Base-by-base conservation (phyloP, 768 basidiomycete genomes). In the Boletus subparvulus region DNA sequence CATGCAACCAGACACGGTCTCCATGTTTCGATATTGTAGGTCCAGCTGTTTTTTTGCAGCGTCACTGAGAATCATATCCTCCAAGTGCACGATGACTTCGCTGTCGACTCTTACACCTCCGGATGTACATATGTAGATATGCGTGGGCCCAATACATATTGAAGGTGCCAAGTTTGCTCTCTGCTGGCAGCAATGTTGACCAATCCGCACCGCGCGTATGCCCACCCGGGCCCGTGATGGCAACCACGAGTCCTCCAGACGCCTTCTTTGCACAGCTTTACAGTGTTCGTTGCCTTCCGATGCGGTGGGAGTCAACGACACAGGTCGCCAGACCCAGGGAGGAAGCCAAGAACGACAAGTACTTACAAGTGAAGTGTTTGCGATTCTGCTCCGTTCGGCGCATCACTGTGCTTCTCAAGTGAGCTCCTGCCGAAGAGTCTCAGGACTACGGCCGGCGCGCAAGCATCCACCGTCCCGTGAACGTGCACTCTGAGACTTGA, bases 201-300 rank as follows among this genome's bases (percentile, higher is more conserved):
- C 26, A 36, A 42, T n/a, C 28, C 11, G 28, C 26, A 28, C 26
- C 26, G 26, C 26, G 26, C 3, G 4, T 28, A 28, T 28, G 6
- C 26, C 26, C 26, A 28, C 26, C 6, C 36, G 13, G 40, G 26
- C 26, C 26, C 26, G 26, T 28, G 26, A 52, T 44, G 36, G 57
- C 39, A 60, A 52, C 47, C 32, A 16, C 37, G 37, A 50, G 24
- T 35, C 30, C 19, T 40, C 30, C 13, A 36, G 40, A n/a, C 3
- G 28, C 26, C 47, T 49, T 35, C 47, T 49, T 35, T 16, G 40
- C 42, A 51, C 45, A 40, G 52, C 48, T 50, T 57, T 45, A 10
- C 45, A 8, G 5, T 51, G 37, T 11, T 37, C 24, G 47, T 52
- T 49, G 24, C 56, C 35, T 16, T 48, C 47, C 43, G 16, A 13